Conservation (phyloP, 257 asterid genomes). For the Solanum paucissectum region DNA sequence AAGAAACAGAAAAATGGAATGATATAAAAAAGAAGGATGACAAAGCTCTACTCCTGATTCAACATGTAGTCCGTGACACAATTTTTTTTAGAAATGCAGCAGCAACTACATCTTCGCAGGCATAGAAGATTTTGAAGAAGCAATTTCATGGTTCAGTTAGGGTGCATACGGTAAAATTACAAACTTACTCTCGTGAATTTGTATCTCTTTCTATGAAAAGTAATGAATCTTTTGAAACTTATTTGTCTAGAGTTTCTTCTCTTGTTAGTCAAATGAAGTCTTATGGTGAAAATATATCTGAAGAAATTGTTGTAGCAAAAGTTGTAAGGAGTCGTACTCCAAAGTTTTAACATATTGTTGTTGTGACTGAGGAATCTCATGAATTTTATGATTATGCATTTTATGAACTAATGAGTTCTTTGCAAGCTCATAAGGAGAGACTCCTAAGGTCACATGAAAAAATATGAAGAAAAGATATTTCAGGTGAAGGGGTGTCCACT, state of each 20-base stretch:
- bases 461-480: too few relatives aligned
- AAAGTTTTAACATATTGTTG: not conserved
- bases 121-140: not conserved
- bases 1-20: not conserved
- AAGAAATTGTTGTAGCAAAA: not conserved
- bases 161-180: not conserved
- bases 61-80: not conserved
- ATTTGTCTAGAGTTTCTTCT: not conserved
- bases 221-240: not conserved
- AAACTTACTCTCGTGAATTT: not conserved
- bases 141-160: not conserved
- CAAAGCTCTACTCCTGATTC: not conserved
- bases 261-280: not conserved
- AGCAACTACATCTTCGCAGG: not conserved
- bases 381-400: not conserved
- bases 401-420: conserved; percentile 2
- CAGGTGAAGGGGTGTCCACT: too few relatives aligned
- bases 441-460: too few relatives aligned
- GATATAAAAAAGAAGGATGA: not conserved
- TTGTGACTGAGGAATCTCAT: not conserved
- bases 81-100: not conserved
- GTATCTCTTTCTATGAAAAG: not conserved
- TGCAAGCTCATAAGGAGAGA: not conserved
- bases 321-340: not conserved
- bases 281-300: not conserved